These are phyloP conservation scores for Priceomyces fermenticarens DNA, from an alignment of 805 yeast genomes.

Conservation along the genomic window DNA sequence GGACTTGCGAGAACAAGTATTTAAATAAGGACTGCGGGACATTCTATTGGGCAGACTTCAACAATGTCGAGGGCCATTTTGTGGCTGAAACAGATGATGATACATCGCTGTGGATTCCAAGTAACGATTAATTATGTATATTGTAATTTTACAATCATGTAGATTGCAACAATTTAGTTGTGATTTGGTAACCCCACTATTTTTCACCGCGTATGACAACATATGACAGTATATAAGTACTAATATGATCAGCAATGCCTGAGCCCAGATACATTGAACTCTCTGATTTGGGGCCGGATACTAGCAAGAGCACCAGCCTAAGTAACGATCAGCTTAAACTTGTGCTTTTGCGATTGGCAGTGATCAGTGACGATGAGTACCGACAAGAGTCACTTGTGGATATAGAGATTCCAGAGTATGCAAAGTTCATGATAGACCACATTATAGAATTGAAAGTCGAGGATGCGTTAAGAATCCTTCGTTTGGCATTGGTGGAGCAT, in stretches of 20 bases:
- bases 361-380: constrained; percentile 19
- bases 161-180: too few species aligned
- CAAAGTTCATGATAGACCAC: constrained; percentile 26
- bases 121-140: constrained; percentile 1
- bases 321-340: constrained; percentile 9
- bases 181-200: neutral
- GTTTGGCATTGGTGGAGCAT: constrained; percentile 36
- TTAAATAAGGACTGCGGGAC: constrained; percentile 45
- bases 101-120: constrained; percentile 41
- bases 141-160: too few species aligned
- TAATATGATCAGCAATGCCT: neutral
- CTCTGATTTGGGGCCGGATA: constrained; percentile 2
- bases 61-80: constrained; percentile 23
- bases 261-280: constrained; percentile 17
- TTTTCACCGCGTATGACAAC: neutral
- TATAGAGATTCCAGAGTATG: constrained; percentile 8
- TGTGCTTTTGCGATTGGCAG: constrained; percentile 20
- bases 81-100: constrained; percentile 27
- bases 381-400: constrained; percentile 6
- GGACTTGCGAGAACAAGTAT: constrained; percentile 58
- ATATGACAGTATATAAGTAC: neutral
- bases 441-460: constrained; percentile 19
- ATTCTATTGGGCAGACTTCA: constrained; percentile 50
- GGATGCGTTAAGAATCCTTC: constrained; percentile 28
- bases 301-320: constrained; percentile 1